These are phyloP conservation scores for Porodaedalea pini DNA, from an alignment of 1,284 basidiomycete genomes.

Conservation along the genomic window DNA sequence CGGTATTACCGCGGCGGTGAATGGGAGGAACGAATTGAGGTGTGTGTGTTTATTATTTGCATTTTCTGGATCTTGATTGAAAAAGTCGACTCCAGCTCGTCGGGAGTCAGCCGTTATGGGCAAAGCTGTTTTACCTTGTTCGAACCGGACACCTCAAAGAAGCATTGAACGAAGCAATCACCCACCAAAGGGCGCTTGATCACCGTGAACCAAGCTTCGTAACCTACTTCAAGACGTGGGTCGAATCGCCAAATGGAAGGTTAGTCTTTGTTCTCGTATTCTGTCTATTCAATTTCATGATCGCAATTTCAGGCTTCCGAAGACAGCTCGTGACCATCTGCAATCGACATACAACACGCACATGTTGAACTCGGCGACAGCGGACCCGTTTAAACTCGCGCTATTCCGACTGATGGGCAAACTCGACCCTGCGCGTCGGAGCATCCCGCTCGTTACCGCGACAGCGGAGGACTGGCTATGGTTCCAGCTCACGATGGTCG, in stretches of 20 bases:
- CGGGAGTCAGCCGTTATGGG: conserved; percentile 87
- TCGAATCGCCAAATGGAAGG: conserved; percentile 79
- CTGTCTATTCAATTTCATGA: conserved; percentile 2
- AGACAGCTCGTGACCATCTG: conserved; percentile 79
- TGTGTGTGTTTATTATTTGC: conserved; percentile 32
- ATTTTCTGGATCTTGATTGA: conserved; percentile 9
- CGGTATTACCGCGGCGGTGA: conserved; percentile 77
- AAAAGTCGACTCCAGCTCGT: conserved; percentile 51
- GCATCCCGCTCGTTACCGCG: conserved; percentile 79
- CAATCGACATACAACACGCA: conserved; percentile 89
- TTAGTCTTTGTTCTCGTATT: conserved; percentile 32
- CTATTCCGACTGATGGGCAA: conserved; percentile 95
- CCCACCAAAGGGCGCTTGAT: conserved; percentile 73
- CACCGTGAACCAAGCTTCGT: conserved; percentile 84
- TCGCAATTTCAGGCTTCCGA: conserved; percentile 55
- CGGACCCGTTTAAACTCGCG: conserved; percentile 94
- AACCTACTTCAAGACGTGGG: conserved; percentile 81
- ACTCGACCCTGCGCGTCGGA: conserved; percentile 81
- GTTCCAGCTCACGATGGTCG: conserved; percentile 90
- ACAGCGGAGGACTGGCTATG: conserved; percentile 99
- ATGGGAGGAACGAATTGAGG: conserved; percentile 85
- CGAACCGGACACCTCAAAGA: conserved; percentile 82
- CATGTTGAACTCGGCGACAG: conserved; percentile 80
- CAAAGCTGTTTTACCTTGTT: conserved; percentile 86
- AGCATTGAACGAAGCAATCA: conserved; percentile 73